Percentiles rank a stretch among this genome's conserved stretches.
These are phyloP conservation scores for Globisporangium yorkense DNA, from an alignment of 352 stramenopile species.

Conservation along the genomic window DNA sequence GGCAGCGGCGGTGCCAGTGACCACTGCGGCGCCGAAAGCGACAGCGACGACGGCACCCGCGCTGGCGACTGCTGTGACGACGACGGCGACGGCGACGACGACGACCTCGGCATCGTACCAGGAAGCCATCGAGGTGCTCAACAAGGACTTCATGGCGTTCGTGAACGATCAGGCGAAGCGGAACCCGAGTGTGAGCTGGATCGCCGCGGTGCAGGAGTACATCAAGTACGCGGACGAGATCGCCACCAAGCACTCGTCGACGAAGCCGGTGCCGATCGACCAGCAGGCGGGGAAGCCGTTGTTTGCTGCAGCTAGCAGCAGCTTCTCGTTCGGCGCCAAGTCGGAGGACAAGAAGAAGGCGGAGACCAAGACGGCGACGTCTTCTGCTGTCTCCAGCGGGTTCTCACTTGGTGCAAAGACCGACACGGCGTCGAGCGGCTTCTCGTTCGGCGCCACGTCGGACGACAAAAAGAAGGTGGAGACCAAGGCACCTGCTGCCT, in stretches of 20 bases:
- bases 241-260: conserved; percentile 49
- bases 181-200: conserved; percentile 68
- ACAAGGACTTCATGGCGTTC: conserved; percentile 78
- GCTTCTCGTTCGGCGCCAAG: conserved; percentile 11
- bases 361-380: neutral
- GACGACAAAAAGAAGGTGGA: conserved; percentile 1
- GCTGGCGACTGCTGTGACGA: neutral
- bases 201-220: conserved; percentile 65
- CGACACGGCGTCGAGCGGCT: neutral
- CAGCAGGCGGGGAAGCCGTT: conserved; percentile 9
- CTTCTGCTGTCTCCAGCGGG: neutral
- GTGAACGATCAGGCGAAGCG: conserved; percentile 56
- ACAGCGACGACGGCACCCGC: neutral
- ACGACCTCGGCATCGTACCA: conserved; percentile 37
- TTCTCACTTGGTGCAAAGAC: conserved; percentile 8
- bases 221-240: conserved; percentile 60
- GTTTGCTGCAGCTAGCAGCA: neutral
- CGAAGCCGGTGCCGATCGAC: conserved; percentile 45
- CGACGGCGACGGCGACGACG: neutral
- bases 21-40: neutral
- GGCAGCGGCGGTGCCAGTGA: conserved; percentile 3
- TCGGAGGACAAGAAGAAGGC: neutral
- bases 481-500: neutral
- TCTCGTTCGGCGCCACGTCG: conserved; percentile 11
- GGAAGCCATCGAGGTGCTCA: conserved; percentile 74